A percentile compares a stretch with the other conserved stretches of the same genome.
Conservation (phyloP, 768 basidiomycete genomes). For the Calocybe indica region DNA sequence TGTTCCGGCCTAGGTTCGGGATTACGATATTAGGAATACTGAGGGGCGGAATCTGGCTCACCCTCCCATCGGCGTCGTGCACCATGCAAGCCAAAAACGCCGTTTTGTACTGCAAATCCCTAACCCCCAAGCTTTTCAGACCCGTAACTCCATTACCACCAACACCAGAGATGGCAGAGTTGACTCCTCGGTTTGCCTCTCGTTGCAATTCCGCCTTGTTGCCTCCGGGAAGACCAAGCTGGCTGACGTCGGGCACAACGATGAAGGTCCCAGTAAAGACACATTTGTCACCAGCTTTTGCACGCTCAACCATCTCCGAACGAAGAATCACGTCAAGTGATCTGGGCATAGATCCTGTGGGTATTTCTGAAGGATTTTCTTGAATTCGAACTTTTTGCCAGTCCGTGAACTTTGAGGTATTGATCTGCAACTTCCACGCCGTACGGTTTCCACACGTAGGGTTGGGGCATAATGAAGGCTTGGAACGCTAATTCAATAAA, state of each 20-base stretch:
- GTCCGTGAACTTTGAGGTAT: conserved; percentile 94
- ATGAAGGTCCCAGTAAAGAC: conserved; percentile 98
- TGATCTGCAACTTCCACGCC: conserved; percentile 93
- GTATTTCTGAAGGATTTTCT: conserved; percentile 98
- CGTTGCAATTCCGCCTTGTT: conserved; percentile 87
- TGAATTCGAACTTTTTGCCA: conserved; percentile 99
- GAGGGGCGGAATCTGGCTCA: conserved; percentile 31
- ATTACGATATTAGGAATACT: background rate
- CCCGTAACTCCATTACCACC: conserved; percentile 87
- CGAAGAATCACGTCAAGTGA: conserved; percentile 95
- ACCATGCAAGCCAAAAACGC: conserved; percentile 99
- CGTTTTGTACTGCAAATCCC: conserved; percentile 97
- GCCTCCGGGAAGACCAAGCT: conserved; percentile 91
- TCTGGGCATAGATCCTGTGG: conserved; percentile 97
- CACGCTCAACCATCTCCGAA: conserved; percentile 94
- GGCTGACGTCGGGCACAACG: conserved; percentile 96
- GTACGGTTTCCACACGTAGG: conserved; percentile 86
- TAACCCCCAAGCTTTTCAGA: conserved; percentile 87
- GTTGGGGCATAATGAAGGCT: conserved; percentile 95
- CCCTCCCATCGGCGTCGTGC: conserved; percentile 82
- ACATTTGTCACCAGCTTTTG: conserved; percentile 98
- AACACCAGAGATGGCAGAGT: conserved; percentile 53
- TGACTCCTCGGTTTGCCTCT: conserved; percentile 67
- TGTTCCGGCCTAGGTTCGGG: conserved; percentile 54
- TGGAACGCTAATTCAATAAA: conserved; percentile 3